phyloP scores from a whole-genome alignment of 2,329 filamentous ascomycete genomes.

The Chaetomiaceae sp. region DNA sequence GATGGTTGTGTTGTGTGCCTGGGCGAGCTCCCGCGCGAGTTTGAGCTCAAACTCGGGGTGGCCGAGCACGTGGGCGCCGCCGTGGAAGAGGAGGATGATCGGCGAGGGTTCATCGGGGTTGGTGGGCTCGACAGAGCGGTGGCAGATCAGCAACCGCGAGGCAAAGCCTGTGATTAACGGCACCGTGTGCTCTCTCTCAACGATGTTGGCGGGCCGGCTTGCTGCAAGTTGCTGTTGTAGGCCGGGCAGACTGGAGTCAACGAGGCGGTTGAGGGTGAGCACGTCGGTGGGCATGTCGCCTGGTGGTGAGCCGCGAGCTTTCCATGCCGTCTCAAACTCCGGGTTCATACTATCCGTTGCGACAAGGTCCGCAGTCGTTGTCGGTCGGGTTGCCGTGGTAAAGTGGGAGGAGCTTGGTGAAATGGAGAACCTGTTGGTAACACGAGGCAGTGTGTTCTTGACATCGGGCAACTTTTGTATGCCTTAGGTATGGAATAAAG shows the following conservation, averaged over 20 bases:
- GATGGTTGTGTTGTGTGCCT: conserved; percentile 10
- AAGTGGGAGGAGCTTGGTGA: too few species aligned
- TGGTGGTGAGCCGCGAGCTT: conserved; percentile 5
- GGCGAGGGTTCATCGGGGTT: conserved; percentile 1
- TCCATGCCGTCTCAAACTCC: conserved; percentile 13
- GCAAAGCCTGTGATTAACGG: conserved; percentile 6
- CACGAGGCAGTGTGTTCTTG: too few species aligned
- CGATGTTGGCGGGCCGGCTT: conserved; percentile 8
- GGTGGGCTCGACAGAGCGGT: too few species aligned
- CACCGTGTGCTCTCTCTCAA: conserved; percentile 10
- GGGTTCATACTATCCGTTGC: conserved; percentile 11
- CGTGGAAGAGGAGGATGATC: conserved; percentile 17
- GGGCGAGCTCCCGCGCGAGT: conserved; percentile 12
- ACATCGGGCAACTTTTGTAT: too few species aligned
- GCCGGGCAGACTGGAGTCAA: conserved; percentile 1
- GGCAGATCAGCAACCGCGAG: conserved; percentile 12
- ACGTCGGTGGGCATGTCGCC: conserved; percentile 7
- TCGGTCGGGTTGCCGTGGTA: background rate
- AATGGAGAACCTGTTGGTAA: too few species aligned
- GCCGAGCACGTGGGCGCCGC: conserved; percentile 15
- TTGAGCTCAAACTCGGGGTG: conserved; percentile 13
- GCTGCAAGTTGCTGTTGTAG: background rate
- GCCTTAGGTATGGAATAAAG: too few species aligned
- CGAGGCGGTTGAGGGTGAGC: conserved; percentile 7
- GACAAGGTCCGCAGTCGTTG: conserved; percentile 10